Conservation (phyloP, 106 monocot species). For the Dendrobium huoshanense region DNA sequence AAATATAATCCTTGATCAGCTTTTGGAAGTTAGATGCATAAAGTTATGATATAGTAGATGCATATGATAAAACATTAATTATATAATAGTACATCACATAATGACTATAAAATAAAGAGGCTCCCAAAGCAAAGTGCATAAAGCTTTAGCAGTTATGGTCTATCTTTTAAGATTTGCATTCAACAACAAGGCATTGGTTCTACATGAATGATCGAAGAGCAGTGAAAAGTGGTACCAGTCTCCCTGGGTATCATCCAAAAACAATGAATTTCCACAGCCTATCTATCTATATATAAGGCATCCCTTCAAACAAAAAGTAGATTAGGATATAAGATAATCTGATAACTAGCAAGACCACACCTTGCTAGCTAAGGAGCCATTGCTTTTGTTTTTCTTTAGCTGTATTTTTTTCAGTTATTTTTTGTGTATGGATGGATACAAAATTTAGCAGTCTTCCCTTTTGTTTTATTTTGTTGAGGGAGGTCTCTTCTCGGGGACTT, state of each 20-base stretch:
- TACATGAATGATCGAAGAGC: neutral
- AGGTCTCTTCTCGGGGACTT: too few species aligned
- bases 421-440: too few species aligned
- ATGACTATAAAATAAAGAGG: neutral
- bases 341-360: too few species aligned
- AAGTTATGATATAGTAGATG: constrained; percentile 1
- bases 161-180: neutral
- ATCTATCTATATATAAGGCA: too few species aligned
- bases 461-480: too few species aligned
- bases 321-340: too few species aligned
- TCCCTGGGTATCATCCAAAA: neutral
- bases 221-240: neutral
- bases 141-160: neutral
- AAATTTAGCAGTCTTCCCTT: too few species aligned
- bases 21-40: neutral
- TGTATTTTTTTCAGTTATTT: too few species aligned
- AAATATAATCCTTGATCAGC: constrained; percentile 10
- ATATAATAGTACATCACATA: neutral
- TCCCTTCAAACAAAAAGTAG: too few species aligned
- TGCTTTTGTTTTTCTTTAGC: too few species aligned
- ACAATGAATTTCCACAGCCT: neutral
- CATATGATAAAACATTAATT: neutral
- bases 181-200: neutral
- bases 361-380: too few species aligned
- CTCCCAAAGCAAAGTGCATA: neutral